A percentile compares a stretch with the other conserved stretches of the same genome.
Evolutionary conservation across 73 alveolate genomes (phyloP).

Genomic region (Paraurostyla sp.): DNA sequence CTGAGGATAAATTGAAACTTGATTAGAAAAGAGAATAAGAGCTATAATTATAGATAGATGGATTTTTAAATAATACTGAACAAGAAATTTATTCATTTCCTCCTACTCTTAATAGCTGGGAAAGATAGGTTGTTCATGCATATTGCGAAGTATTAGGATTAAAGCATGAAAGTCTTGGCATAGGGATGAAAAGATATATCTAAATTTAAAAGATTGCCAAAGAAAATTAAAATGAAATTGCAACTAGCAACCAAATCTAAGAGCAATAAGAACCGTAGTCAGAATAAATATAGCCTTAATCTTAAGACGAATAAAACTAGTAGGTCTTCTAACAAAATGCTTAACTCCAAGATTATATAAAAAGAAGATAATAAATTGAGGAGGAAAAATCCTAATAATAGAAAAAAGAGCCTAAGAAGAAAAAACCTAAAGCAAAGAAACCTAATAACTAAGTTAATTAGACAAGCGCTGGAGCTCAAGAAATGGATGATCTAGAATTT

Average conservation of each 20-base stretch:
- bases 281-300: background rate
- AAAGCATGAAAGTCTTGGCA: slow-evolving; percentile 78
- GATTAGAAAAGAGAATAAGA: background rate
- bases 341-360: background rate
- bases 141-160: slow-evolving; percentile 71
- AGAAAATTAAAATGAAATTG: background rate
- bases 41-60: background rate
- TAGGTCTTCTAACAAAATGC: background rate
- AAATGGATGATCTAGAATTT: slow-evolving; percentile 59
- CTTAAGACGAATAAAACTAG: too few species aligned
- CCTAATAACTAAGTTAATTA: background rate
- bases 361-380: background rate
- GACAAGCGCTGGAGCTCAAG: slow-evolving; percentile 53
- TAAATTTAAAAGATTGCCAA: slow-evolving; percentile 35
- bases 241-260: background rate
- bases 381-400: background rate
- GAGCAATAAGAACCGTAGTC: background rate
- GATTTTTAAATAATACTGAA: background rate
- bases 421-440: background rate
- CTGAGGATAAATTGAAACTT: slow-evolving; percentile 21
- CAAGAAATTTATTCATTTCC: slow-evolving; percentile 4
- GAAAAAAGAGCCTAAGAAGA: slow-evolving; percentile 35
- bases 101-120: slow-evolving; percentile 62
- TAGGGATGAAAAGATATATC: slow-evolving; percentile 47
- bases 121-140: slow-evolving; percentile 77